Conservation (phyloP, 73 alveolate species). For the Tetrahymena elliotti region DNA sequence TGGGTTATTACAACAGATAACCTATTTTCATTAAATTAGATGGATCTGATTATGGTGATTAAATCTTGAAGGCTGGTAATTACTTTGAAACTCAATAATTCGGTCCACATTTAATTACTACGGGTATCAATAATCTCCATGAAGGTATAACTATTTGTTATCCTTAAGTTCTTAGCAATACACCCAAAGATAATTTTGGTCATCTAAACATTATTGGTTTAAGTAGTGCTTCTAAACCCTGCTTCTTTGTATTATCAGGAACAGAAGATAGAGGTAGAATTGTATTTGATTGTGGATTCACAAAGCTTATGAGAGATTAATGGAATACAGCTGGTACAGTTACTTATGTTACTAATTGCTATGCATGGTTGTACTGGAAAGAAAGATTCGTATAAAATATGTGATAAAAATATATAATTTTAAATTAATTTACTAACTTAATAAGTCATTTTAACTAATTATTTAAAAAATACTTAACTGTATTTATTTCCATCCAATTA, state of each 20-base stretch:
- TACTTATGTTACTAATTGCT: constrained; percentile 35
- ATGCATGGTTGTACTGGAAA: constrained; percentile 27
- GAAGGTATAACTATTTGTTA: constrained; percentile 12
- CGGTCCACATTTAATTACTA: constrained; percentile 28
- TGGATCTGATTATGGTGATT: not conserved
- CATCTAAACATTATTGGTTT: constrained; percentile 9
- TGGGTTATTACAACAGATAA: constrained; percentile 11
- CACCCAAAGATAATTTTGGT: constrained; percentile 5
- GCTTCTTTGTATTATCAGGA: constrained; percentile 1
- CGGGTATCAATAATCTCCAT: constrained; percentile 35
- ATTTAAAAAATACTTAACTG: not conserved
- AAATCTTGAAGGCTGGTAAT: constrained; percentile 26
- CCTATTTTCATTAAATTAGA: constrained; percentile 3
- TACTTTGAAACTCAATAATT: constrained; percentile 5
- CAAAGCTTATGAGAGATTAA: not conserved
- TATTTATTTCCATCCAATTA: not conserved
- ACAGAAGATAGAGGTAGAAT: constrained; percentile 26
- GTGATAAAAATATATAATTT: not conserved
- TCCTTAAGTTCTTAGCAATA: not conserved
- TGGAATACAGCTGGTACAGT: constrained; percentile 48
- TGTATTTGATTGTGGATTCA: constrained; percentile 34
- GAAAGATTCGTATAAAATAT: not conserved
- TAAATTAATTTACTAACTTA: not conserved
- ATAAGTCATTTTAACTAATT: not conserved
- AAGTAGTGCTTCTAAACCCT: constrained; percentile 1